phyloP scores from a whole-genome alignment of 169 alveolate genomes.

The Cryptosporidium felis region DNA sequence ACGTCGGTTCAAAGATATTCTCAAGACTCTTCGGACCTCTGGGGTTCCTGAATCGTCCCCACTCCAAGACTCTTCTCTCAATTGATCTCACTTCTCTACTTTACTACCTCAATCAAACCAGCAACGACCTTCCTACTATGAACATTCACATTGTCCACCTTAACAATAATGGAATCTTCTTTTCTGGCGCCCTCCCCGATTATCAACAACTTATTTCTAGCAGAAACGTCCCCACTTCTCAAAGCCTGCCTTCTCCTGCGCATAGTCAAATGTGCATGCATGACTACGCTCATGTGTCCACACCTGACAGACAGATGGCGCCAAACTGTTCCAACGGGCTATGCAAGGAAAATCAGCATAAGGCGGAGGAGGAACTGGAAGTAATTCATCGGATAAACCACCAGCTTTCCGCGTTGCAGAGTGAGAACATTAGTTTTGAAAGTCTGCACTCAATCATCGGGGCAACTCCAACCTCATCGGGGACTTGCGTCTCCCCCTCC shows the following conservation, averaged over 20 bases:
- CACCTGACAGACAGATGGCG: neutral
- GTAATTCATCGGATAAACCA: constrained; percentile 37
- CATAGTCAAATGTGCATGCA: neutral
- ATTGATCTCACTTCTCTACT: constrained; percentile 45
- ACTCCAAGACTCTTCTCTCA: constrained; percentile 23
- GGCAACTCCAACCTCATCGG: constrained; percentile 42
- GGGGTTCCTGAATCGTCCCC: constrained; percentile 15
- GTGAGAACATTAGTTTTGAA: constrained; percentile 28
- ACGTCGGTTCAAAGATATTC: constrained; percentile 30
- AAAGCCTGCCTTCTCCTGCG: too few relatives aligned
- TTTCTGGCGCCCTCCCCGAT: constrained; percentile 21
- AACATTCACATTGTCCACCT: constrained; percentile 32
- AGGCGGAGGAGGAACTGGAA: constrained; percentile 17
- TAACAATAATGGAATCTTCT: constrained; percentile 15
- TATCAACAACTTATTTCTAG: neutral
- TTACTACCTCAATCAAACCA: neutral
- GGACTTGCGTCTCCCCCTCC: neutral
- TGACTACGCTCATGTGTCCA: neutral
- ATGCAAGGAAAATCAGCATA: neutral
- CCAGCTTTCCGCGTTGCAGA: constrained; percentile 28
- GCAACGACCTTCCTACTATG: neutral
- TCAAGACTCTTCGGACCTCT: neutral
- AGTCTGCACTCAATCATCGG: constrained; percentile 29
- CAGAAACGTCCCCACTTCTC: neutral
- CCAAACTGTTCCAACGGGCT: neutral